Evolutionary conservation across 176 grass and related monocot species (phyloP), one percentile per base, ranked within the genome.

Genomic region (Aegilops umbellulata): DNA sequence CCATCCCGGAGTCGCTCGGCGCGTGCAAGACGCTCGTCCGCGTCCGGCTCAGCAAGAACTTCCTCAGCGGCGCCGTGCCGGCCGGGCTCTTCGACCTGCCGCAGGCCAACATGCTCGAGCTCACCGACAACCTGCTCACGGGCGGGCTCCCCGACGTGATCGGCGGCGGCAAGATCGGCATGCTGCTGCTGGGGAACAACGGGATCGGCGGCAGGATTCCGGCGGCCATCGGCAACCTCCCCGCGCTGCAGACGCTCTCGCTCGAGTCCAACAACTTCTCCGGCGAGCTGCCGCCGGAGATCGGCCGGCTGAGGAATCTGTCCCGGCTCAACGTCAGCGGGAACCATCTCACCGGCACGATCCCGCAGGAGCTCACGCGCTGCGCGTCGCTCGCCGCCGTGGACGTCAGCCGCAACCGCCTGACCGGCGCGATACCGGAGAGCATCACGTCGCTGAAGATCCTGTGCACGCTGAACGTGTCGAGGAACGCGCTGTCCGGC

Each of bases 401-500:
- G 15, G 96, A 98, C 88, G 86, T 94, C 38, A 98, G 96, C 87
- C 93, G 90, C 39, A 98, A 98, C 84, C 20, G 6, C 22, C 79
- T 98, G 46, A 74, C 79, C 31, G 96, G 96, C 10, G 74, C 19
- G 49, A 94, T 98, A 75, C 96, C 96, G 6, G 84, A 80, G 57
- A 41, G 49, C 42, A 88, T 96, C 32, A 84, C 91, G 26, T 77
- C 53, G 32, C 71, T 98, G 8, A 83, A 86, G 72, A 91, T 90
- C 25, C 90, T 99, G 8, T 91, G 92, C 88, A 92, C 92, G 60
- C 77, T 99, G 4, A 99, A 99, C 82, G 82, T 99, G 60, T 99
- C 97, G 2, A 20, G 88, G 51, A 99, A 99, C 85, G 26, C 15
- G 36, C 35, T 99, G 0, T 82, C 90, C 3, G 93, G 94, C 14